These are phyloP conservation scores for Phytopythium sindhum DNA, from an alignment of 352 stramenopile species.

Conservation along the genomic window DNA sequence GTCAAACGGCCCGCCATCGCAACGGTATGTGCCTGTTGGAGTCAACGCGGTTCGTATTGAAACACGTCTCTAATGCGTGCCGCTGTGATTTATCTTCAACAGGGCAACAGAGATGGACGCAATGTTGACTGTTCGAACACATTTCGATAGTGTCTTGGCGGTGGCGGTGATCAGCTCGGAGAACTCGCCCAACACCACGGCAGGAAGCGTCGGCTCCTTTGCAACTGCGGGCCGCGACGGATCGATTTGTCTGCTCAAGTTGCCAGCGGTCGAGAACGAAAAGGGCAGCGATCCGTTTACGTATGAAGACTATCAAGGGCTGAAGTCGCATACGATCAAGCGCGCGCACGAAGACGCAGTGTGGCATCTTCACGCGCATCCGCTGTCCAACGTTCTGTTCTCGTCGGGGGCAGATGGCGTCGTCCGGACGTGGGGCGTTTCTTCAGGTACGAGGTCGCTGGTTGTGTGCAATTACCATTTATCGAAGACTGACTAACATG, in stretches of 20 bases:
- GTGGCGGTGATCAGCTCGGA: conserved; percentile 72
- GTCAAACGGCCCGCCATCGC: conserved; percentile 55
- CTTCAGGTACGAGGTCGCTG: conserved; percentile 42
- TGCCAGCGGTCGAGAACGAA: conserved; percentile 54
- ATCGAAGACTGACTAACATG: background rate
- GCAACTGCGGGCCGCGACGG: conserved; percentile 76
- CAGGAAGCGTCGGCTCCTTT: conserved; percentile 56
- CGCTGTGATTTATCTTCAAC: background rate
- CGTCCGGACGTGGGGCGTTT: conserved; percentile 74
- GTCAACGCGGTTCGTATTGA: background rate
- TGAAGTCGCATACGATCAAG: conserved; percentile 67
- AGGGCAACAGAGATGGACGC: conserved; percentile 76
- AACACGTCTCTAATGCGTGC: background rate
- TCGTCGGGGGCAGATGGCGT: conserved; percentile 75
- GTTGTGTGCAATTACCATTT: conserved; percentile 2
- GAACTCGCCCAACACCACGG: conserved; percentile 55
- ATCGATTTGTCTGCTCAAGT: conserved; percentile 59
- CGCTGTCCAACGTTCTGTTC: conserved; percentile 80
- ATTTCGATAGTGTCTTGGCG: conserved; percentile 72
- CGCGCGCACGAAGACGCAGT: conserved; percentile 79
- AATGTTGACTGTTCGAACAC: conserved; percentile 66
- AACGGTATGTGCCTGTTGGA: conserved; percentile 28
- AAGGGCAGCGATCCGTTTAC: conserved; percentile 60
- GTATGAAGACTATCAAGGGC: conserved; percentile 67
- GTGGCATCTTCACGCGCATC: conserved; percentile 80